A percentile compares a stretch with the other conserved stretches of the same genome.
These are phyloP conservation scores for Melampsora americana DNA, from an alignment of 1,284 basidiomycete genomes.

Conservation along the genomic window DNA sequence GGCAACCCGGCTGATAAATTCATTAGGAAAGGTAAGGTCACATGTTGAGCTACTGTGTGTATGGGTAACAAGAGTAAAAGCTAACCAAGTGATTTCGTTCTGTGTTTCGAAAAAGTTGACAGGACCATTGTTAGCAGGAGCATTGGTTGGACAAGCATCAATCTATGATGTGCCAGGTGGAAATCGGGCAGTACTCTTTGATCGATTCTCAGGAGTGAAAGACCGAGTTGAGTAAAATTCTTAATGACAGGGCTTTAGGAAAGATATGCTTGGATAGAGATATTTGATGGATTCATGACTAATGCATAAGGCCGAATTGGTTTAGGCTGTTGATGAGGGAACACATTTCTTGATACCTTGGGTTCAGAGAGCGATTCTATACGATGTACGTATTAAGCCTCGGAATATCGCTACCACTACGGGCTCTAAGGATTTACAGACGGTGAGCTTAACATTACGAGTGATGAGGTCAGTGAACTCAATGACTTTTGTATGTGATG, in stretches of 20 bases:
- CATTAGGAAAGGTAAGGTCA: not conserved
- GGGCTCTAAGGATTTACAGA: conserved; percentile 92
- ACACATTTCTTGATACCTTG: conserved; percentile 95
- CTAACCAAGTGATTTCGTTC: too few relatives aligned
- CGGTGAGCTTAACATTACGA: conserved; percentile 93
- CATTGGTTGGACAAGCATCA: conserved; percentile 54
- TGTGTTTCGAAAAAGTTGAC: conserved; percentile 25
- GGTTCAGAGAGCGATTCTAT: conserved; percentile 91
- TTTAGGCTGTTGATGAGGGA: conserved; percentile 80
- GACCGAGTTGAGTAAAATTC: conserved; percentile 61
- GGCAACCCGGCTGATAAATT: not conserved
- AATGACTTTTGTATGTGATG: not conserved
- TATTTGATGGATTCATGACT: not conserved
- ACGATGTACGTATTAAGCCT: conserved; percentile 97
- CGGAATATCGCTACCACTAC: conserved; percentile 95
- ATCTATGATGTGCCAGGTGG: conserved; percentile 55
- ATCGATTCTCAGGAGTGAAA: conserved; percentile 90
- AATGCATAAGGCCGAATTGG: conserved; percentile 14
- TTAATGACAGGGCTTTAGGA: not conserved
- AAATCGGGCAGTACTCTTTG: conserved; percentile 92
- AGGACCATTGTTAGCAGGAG: conserved; percentile 53
- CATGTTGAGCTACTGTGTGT: not conserved
- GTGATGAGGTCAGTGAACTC: conserved; percentile 66
- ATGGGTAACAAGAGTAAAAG: too few relatives aligned
- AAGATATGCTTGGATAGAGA: not conserved